Evolutionary conservation across 176 grass and related monocot species (phyloP), one percentile per base, ranked within the genome.

Genomic region (Chloris gayana): DNA sequence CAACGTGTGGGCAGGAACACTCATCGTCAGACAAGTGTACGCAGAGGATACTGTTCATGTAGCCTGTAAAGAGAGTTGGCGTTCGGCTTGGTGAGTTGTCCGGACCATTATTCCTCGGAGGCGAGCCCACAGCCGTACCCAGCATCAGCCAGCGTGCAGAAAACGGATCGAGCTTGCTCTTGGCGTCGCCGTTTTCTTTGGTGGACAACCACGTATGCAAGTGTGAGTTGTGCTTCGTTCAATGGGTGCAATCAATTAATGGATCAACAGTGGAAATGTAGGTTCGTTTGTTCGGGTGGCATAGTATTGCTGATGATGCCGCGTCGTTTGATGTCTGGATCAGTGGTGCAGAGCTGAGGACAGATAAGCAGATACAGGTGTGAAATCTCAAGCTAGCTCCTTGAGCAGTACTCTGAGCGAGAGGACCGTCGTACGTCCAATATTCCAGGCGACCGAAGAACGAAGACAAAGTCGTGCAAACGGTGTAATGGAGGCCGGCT

Each of bases 131-230:
- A 19, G 21, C 51, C n/a, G 24, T 70, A 50, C 14, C 47, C 15
- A 80, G 35, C 54, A 19, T 22, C 33, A 75, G n/a, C 6, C 17
- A 80, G 25, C 57, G 21, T 38, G 57, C 45, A 61, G 27, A 14
- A 6, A 61, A 30, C 29, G 37, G n/a, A 12, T 25, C 56, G 56
- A 0, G 1, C 35, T 33, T 56, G 32, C 0, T 37, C 50, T 56
- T 74, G 10, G 71, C 56, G 72, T 25, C 74, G 27, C 57, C 56
- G 38, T 62, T 62, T 76, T 76, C 14, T 62, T 76, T 21, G 73
- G 35, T 62, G 56, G 22, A n/a, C n/a, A 33, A 12, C 22, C n/a
- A 71, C 32, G 30, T 32, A 3, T 3, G 61, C 61, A 30, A 33
- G 14, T 18, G 30, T 33, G 61, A 32, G 30, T 33, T 33, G 30